A percentile compares a stretch with the other conserved stretches of the same genome.
Conservation (phyloP, 106 monocot genomes). For the Dioscorea dumetorum region DNA sequence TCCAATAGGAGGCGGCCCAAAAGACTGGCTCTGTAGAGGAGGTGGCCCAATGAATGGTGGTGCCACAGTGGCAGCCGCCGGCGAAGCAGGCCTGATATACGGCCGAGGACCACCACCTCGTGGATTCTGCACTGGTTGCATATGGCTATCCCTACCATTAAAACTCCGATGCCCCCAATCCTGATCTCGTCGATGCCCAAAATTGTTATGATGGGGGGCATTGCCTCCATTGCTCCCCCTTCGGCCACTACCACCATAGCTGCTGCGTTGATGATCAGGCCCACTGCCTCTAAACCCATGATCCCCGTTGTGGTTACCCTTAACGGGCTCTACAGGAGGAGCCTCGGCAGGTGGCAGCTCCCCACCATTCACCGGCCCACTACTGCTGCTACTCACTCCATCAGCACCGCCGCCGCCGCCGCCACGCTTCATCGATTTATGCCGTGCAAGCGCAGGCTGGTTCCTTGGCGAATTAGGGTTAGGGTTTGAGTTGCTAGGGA, state of each 20-base stretch:
- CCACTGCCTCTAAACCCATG: conserved; percentile 22
- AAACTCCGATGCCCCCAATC: conserved; percentile 8
- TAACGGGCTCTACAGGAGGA: conserved; percentile 14
- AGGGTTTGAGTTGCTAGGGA: conserved; percentile 4
- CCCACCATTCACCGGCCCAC: conserved; percentile 13
- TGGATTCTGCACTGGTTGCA: conserved; percentile 6
- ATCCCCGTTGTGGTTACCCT: conserved; percentile 7
- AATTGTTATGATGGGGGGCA: conserved; percentile 5
- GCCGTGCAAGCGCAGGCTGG: conserved; percentile 13
- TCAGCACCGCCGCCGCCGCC: not conserved
- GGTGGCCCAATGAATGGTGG: conserved; percentile 17
- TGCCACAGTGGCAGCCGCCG: not conserved
- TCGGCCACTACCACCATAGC: conserved; percentile 16
- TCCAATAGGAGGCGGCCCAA: conserved; percentile 13
- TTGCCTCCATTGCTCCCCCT: conserved; percentile 10
- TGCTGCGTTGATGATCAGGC: conserved; percentile 14
- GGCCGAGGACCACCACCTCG: conserved; percentile 10
- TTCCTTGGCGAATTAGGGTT: conserved; percentile 34
- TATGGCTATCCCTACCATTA: conserved; percentile 5
- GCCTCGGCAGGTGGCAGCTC: not conserved
- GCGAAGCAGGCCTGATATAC: conserved; percentile 3
- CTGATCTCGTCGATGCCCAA: not conserved
- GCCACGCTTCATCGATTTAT: conserved; percentile 38
- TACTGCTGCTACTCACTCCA: conserved; percentile 2
- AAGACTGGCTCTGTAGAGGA: conserved; percentile 4